A percentile compares a stretch with the other conserved stretches of the same genome.
These are phyloP conservation scores for Trichoderma guizhouense DNA, from an alignment of 2,329 filamentous ascomycete genomes.

Conservation along the genomic window DNA sequence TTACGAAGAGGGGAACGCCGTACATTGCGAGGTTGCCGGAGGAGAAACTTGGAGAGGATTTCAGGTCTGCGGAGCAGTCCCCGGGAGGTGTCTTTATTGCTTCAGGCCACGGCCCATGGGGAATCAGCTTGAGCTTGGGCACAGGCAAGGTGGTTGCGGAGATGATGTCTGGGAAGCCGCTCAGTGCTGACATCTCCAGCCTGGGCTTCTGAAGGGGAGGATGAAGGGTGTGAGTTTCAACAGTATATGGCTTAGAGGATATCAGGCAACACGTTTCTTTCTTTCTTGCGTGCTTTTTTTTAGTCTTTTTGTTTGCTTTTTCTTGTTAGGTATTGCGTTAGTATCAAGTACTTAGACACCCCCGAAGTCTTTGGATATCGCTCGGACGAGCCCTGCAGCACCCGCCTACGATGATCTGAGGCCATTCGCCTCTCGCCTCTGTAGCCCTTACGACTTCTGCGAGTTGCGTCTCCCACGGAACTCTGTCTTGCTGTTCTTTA, in stretches of 20 bases:
- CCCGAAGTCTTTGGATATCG: conserved; percentile 32
- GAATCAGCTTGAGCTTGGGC: conserved; percentile 61
- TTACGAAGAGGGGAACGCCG: conserved; percentile 61
- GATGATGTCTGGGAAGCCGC: conserved; percentile 57
- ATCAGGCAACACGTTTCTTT: background rate
- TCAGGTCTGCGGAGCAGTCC: conserved; percentile 38
- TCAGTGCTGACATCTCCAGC: conserved; percentile 55
- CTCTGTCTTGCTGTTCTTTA: conserved; percentile 26
- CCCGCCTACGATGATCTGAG: conserved; percentile 48
- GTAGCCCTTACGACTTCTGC: conserved; percentile 39
- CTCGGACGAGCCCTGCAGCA: conserved; percentile 49
- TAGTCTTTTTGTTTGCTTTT: background rate
- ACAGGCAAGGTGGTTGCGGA: conserved; percentile 70
- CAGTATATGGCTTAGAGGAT: background rate
- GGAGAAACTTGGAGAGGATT: conserved; percentile 47
- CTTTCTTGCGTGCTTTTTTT: background rate
- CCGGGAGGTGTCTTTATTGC: conserved; percentile 67
- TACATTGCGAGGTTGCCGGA: conserved; percentile 59
- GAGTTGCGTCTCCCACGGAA: conserved; percentile 47
- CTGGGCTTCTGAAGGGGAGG: conserved; percentile 19
- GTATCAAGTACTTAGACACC: background rate
- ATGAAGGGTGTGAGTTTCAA: background rate
- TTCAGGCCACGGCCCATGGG: conserved; percentile 75
- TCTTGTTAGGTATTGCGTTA: background rate
- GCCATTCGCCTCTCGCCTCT: conserved; percentile 39